Base-by-base conservation (phyloP, 1,284 basidiomycete genomes). In the Anthracocystis setariae region DNA sequence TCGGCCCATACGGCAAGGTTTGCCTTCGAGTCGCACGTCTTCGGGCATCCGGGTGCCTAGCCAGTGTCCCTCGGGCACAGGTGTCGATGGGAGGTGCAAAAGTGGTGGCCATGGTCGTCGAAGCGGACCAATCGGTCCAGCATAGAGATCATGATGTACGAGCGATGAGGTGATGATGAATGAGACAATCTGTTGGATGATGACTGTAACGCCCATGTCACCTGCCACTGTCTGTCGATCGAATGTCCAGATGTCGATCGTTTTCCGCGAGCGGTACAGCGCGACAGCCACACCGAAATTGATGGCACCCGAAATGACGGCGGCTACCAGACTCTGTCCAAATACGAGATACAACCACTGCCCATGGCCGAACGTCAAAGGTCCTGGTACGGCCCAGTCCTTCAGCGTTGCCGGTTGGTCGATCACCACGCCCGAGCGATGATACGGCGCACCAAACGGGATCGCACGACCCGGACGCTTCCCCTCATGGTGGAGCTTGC, bases 161-260 rank as follows among this genome's bases (percentile, higher is more conserved):
- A 81, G 46, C 4, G 61, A 45, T 10, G 75, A 76, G 1, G 79
- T 80, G 44, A 81, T 79, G 49, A 81, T 64, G 47, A 79, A 75
- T 2, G 77, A 74, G 24, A 81, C 62, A 37, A 78, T 64, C 52
- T 77, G 75, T 44, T 81, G 79, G 42, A 80, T 76, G 39, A 81
- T 67, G 4, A 81, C 68, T 1, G 79, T 81, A 17, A 81, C 78
- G 8, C 79, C 79, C 78, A 81, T 79, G 48, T 80, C 79, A 8
- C 79, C 79, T 2, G 77, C 78, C 12, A 81, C 67, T 0, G 79
- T 80, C 23, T 77, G 72, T 1, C 69, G 65, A 9, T 60, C 33
- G n/a, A 80, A 66, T 2, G 65, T 68, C 79, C 79, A 81, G 32
- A 80, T 50, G 49, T 66, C 32, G 45, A 78, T 65, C 5, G 67